Evolutionary conservation across 2,329 filamentous ascomycete species (phyloP), one percentile per base, ranked within the genome.

Genomic region (Trichoderma afroharzianum): DNA sequence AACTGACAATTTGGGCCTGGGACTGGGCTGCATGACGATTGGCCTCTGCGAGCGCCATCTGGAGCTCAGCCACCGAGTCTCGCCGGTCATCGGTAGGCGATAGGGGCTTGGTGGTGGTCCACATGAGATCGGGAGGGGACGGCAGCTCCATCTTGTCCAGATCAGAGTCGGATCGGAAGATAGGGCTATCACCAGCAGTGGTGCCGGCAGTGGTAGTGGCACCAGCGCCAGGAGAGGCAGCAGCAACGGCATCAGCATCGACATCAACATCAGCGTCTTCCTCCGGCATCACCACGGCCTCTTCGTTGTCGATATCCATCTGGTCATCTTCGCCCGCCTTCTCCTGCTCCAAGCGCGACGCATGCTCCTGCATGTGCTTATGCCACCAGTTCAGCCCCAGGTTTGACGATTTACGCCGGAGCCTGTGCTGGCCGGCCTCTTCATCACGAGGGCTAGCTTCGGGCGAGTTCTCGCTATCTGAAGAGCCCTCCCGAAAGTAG

Each of bases 301-400:
- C 73, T 50, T 75, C 75, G n/a, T 73, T 68, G 21, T 75, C 73
- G 50, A 72, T 68, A 21, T 81, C 78, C 55, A 79, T 72, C 33
- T 36, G 74, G 76, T 77, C 76, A 1, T 74, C 77, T 28, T 24
- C 21, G 9, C 47, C 47, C 21, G 72, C 74, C 30, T 82, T 82
- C 55, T 85, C 85, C 75, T 86, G 82, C 73, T 90, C 86, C 63
- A 90, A 80, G 76, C 90, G 85, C 75, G 93, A 89, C 66, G 90
- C 92, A 80, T 95, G 92, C 76, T 91, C 88, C 75, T 93, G 92
- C 92, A 96, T 93, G 76, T 94, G 91, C 76, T 91, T 88, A 77
- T 96, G 86, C 78, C 94, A 93, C 90, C 92, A 95, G 67, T 86
- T 86, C 76, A 91, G 84, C 66, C 88, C 86, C 75, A 90, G 85